Base-by-base conservation (phyloP, 371 early-diverging fungal species). In the Lichtheimia hyalospora region DNA sequence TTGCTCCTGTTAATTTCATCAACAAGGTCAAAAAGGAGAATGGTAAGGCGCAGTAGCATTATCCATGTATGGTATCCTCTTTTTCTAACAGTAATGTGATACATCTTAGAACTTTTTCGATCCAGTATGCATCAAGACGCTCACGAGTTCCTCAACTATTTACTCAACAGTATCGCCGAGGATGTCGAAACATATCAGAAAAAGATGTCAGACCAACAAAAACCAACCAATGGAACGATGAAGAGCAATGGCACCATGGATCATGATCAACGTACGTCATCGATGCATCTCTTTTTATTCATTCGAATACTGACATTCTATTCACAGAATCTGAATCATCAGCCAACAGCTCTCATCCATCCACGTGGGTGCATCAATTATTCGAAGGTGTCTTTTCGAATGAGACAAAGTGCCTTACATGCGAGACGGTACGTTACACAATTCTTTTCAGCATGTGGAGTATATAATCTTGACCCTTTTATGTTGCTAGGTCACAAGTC, bases 91-190 rank as follows among this genome's bases (percentile, higher is more conserved):
- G 5, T 34, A 34, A 55, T 25, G 48, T 44, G 21, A 42, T 39
- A 42, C 21, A 13, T 16, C 25, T 16, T 81, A 91, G 97, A 94
- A 68, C 67, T 96, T 13, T 98, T 97, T 73, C 84, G 94, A 42
- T 89, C 92, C 58, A 93, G 92, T 27, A 89, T 89, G 86, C 97
- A 98, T 70, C 98, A 98, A 69, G 98, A 98, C 74, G 97, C 97
- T 0, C 98, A 98, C 74, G 98, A 98, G 75, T 94, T 97, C 72
- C 75, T 98, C 51, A 97, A 96, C 77, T 97, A 90, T 73, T 64
- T 92, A 12, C 78, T 98, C 13, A 97, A 97, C 71, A 89, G 89
- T 13, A 90, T 98, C 54, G 91, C 91, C 3, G 98, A 98, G 60
- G 90, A 90, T 66, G 90, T 92, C 7, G 77, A 84, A 44, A 76